A percentile compares a stretch with the other conserved stretches of the same genome.
Evolutionary conservation across 1,139 yeast species (phyloP).

Genomic region (Hanseniaspora sp.): DNA sequence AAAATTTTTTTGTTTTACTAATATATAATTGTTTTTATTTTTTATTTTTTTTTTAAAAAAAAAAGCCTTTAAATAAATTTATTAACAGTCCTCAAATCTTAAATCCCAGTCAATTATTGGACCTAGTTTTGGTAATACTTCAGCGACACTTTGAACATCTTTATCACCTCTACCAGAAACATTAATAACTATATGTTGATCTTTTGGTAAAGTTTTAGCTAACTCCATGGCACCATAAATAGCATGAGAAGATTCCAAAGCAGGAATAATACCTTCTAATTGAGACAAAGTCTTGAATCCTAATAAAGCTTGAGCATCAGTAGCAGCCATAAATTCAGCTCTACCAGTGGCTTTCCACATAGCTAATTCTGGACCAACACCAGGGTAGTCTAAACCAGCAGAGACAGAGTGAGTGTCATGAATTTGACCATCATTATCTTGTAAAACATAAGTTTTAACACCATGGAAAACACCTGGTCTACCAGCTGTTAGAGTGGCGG

Average conservation of each 20-base stretch:
- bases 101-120: conserved; percentile 92
- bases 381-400: conserved; percentile 98
- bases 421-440: conserved; percentile 86
- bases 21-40: too few species aligned
- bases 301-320: conserved; percentile 82
- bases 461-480: conserved; percentile 97
- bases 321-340: conserved; percentile 81
- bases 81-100: conserved; percentile 52
- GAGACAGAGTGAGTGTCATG: conserved; percentile 96
- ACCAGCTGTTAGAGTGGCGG: conserved; percentile 89
- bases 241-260: conserved; percentile 95
- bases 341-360: conserved; percentile 91
- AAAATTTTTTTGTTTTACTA: too few species aligned
- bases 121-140: conserved; percentile 77
- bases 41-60: too few species aligned
- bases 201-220: conserved; percentile 74
- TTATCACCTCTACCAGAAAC: conserved; percentile 98
- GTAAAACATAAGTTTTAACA: conserved; percentile 84
- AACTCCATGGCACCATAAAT: conserved; percentile 79
- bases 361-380: conserved; percentile 97
- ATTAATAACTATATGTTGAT: conserved; percentile 72
- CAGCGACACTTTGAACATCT: conserved; percentile 97
- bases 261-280: conserved; percentile 80
- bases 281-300: conserved; percentile 85
- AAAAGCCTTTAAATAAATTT: conserved; percentile 16